Base-by-base conservation (phyloP, 768 basidiomycete genomes). In the Hortiboletus campestris region DNA sequence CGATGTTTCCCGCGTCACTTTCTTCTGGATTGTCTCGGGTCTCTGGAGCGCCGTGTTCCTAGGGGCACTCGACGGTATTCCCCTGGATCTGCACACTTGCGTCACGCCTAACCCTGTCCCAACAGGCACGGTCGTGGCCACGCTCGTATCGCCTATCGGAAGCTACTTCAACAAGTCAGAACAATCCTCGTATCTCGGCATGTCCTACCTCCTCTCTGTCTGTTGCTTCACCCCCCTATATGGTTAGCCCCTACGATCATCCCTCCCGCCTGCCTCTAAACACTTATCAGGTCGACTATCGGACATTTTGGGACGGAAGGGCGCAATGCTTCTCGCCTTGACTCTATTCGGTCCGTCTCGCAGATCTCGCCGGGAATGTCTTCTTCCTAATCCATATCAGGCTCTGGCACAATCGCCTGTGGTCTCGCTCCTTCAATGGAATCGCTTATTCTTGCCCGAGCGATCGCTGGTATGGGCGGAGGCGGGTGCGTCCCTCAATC, bases 201-300 rank as follows among this genome's bases (percentile, higher is more conserved):
- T 92, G 13, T 82, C 91, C 13, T 94, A 94, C 75, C 75, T 95
- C 60, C 77, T 94, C 43, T 91, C 89, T 50, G 84, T 94, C 39
- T 94, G 92, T 66, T 94, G 90, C 74, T 94, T 94, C 71, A 93
- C 93, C 20, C 94, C 92, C 55, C 73, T 93, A 60, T 92, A 92
- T 77, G 91, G 91, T 85, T 58, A 63, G 80, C 71, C 14, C 46
- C 44, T 46, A 28, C 47, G 51, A 60, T 67, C 42, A 29, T 32
- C 17, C 36, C 20, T 13, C 34, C 41, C 46, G 4, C 50, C 47
- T 25, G 36, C 34, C 46, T 51, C 63, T 63, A 54, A 66, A 60
- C 59, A 51, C 67, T 62, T 69, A 59, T 65, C 68, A 91, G 90
- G 90, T 57, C 85, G 89, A 57, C 76, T 94, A 57, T 83, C 91